Evolutionary conservation across 805 yeast species (phyloP).

Genomic region (Saturnispora sanitii): DNA sequence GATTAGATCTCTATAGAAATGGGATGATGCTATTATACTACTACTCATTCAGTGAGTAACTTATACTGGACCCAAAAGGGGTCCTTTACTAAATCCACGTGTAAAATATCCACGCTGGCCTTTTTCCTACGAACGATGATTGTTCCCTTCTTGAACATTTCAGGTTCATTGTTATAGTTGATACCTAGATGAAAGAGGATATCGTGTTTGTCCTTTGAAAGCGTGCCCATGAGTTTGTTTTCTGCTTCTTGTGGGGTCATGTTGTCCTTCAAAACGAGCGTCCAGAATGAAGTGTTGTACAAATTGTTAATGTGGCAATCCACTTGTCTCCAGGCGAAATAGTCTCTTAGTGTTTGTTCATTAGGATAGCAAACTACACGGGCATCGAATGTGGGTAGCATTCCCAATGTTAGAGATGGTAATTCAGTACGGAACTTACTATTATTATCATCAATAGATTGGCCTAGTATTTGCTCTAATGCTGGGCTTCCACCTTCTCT

Average conservation of each 20-base stretch:
- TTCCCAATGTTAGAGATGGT: constrained; percentile 25
- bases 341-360: constrained; percentile 53
- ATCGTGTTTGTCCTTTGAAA: constrained; percentile 82
- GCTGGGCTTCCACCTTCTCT: no score
- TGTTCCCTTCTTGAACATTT: constrained; percentile 80
- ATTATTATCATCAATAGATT: neutral
- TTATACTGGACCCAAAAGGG: constrained; percentile 50
- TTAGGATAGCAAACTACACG: constrained; percentile 83
- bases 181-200: constrained; percentile 73
- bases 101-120: constrained; percentile 35
- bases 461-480: constrained; percentile 39
- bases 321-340: constrained; percentile 89
- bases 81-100: constrained; percentile 51
- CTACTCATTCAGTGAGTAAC: constrained; percentile 23
- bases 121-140: constrained; percentile 43
- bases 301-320: constrained; percentile 94
- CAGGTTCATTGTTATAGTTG: constrained; percentile 87
- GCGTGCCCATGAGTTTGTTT: constrained; percentile 60
- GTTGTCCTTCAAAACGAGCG: constrained; percentile 59
- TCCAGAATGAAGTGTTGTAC: constrained; percentile 92
- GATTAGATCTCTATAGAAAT: no score
- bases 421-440: neutral
- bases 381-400: constrained; percentile 84
- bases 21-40: no score
- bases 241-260: constrained; percentile 77